Conservation (phyloP, 1,284 basidiomycete genomes). For the Malassezia cuniculi region DNA sequence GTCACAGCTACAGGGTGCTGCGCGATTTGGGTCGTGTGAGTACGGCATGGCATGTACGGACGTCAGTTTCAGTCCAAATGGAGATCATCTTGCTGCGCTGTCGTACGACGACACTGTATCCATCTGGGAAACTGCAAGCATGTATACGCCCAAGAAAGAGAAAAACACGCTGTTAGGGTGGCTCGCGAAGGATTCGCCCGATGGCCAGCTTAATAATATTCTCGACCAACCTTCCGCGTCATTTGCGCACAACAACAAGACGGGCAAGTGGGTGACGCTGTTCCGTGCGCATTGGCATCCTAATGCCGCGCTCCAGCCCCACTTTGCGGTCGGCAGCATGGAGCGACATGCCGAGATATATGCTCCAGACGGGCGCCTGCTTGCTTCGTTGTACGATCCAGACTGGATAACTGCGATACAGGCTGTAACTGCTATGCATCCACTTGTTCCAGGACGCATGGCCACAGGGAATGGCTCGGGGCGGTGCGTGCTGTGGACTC, state of each 20-base stretch:
- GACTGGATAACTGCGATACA: conserved; percentile 39
- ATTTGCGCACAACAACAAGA: conserved; percentile 40
- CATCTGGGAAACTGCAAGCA: conserved; percentile 11
- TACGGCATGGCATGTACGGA: conserved; percentile 34
- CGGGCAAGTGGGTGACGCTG: conserved; percentile 43
- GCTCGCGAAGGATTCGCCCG: background rate
- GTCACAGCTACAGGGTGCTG: conserved; percentile 16
- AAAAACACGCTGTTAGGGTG: background rate
- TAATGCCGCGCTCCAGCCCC: conserved; percentile 28
- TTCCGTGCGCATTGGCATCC: conserved; percentile 35
- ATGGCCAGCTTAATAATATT: background rate
- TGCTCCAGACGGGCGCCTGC: conserved; percentile 21
- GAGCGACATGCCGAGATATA: conserved; percentile 35
- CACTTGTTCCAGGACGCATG: conserved; percentile 18
- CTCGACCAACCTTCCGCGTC: background rate
- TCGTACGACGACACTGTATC: conserved; percentile 40
- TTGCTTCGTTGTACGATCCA: conserved; percentile 33
- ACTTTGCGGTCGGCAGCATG: conserved; percentile 40
- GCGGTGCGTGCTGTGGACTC: conserved; percentile 27
- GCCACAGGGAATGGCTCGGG: conserved; percentile 36
- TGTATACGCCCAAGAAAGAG: background rate
- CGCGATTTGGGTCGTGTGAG: conserved; percentile 21
- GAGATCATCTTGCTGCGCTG: conserved; percentile 29
- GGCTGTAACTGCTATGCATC: conserved; percentile 38
- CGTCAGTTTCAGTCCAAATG: conserved; percentile 34